Base-by-base conservation (phyloP, 2,329 filamentous ascomycete genomes). In the Monilinia polystroma region DNA sequence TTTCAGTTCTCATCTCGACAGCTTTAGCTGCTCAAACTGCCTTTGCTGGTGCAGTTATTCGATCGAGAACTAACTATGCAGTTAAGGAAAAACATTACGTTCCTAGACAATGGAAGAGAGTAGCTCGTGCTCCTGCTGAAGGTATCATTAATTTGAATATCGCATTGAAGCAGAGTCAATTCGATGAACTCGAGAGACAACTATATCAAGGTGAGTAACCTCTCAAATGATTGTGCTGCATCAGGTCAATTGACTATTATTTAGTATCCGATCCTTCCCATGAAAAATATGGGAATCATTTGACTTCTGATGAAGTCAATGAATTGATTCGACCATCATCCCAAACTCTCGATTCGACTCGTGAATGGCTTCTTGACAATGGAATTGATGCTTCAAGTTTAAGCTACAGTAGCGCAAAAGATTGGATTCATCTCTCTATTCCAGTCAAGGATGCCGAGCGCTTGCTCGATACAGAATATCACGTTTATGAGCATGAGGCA, bases 51-150 rank as follows among this genome's bases (percentile, higher is more conserved):
- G 66, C 63, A 65, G 58, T 56, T 4, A 57, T 67, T 45, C 65
- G 59, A n/a, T 67, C 65, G 20, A 62, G 65, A 64, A 35, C 68
- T 4, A 51, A 78, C 1, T 85, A 85, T 72, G 76, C 76, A 8
- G 78, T 87, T 70, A 88, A 87, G 76, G 85, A 87, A 68, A 79
- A 77, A 20, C 84, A 87, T 73, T 70, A 76, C 70, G 81, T 83
- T 14, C 85, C 85, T 8, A 75, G 76, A 41, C 77, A 77, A 64
- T 88, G 85, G 85, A 79, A 75, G 11, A 78, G 78, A 67, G 73
- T 82, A 57, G 79, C 79, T 51, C 76, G 79, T 43, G 81, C 84
- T 3, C 79, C 82, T 51, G 78, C 80, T 55, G 75, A 79, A 23
- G 80, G 84, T 68, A 76, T 79, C 45, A 80, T 87, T 68, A 77